A percentile compares a stretch with the other conserved stretches of the same genome.
Conservation (phyloP, 805 yeast species). For the Jamesozyma jinghongensis region DNA sequence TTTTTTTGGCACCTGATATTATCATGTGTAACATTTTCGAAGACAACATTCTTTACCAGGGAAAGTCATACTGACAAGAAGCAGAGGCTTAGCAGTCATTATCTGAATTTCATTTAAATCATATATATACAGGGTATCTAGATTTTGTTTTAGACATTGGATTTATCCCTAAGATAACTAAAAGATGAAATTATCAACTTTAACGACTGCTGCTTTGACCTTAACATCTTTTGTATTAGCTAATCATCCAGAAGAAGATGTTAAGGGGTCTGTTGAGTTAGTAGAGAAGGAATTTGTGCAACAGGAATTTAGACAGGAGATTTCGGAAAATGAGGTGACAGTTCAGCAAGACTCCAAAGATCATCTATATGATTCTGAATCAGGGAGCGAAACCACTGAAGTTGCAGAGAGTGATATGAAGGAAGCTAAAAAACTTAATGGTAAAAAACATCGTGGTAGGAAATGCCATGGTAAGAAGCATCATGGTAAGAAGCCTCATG, state of each 20-base stretch:
- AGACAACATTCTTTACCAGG: too few species aligned
- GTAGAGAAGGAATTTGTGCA: neutral
- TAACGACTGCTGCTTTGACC: neutral
- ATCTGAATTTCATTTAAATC: too few species aligned
- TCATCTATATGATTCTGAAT: conserved; percentile 1
- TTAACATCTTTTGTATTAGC: neutral
- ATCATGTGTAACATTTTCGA: too few species aligned
- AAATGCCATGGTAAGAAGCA: neutral
- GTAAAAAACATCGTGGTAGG: neutral
- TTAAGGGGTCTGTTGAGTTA: neutral
- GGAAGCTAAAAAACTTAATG: neutral
- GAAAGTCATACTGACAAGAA: too few species aligned
- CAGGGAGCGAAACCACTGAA: neutral
- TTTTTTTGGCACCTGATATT: too few species aligned
- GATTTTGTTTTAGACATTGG: neutral
- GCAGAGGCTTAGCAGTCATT: too few species aligned
- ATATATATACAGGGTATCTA: neutral
- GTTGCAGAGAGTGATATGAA: too few species aligned
- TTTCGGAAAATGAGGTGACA: neutral
- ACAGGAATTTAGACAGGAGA: neutral
- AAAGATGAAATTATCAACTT: conserved; percentile 1
- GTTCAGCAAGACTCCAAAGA: neutral
- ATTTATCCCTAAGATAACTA: neutral
- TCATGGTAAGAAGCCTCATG: conserved; percentile 1
- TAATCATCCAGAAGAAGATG: neutral